Percentiles rank a stretch among this genome's conserved stretches.
phyloP scores from a whole-genome alignment of 2,329 filamentous ascomycete species.

The Incumbomyces lentus region DNA sequence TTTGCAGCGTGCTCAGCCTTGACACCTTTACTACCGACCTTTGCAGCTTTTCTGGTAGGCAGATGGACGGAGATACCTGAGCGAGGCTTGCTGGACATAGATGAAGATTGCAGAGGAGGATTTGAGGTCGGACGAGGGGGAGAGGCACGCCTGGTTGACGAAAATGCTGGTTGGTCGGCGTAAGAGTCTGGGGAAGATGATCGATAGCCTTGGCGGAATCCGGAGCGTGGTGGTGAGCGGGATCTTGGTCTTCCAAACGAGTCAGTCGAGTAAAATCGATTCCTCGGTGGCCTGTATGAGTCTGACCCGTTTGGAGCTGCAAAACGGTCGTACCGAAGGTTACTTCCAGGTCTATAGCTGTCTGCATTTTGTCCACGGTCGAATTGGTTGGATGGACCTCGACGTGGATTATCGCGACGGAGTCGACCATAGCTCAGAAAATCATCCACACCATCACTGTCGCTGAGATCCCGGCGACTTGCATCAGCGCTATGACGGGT shows the following conservation, averaged over 20 bases:
- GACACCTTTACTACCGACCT: no score
- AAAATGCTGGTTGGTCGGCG: not conserved
- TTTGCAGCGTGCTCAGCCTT: no score
- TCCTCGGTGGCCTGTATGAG: constrained; percentile 6
- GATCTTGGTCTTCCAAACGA: constrained; percentile 15
- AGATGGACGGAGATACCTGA: no score
- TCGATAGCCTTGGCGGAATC: not conserved
- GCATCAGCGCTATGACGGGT: constrained; percentile 23
- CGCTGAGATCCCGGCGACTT: constrained; percentile 8
- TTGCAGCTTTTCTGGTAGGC: no score
- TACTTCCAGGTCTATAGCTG: not conserved
- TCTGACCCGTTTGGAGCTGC: not conserved
- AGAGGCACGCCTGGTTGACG: no score
- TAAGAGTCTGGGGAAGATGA: constrained; percentile 1
- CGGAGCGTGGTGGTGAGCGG: constrained; percentile 7
- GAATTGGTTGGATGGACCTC: not conserved
- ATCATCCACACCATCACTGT: constrained; percentile 25
- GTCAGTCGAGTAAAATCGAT: constrained; percentile 16
- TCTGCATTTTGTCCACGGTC: not conserved
- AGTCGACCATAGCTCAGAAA: constrained; percentile 17
- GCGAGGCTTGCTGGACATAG: no score
- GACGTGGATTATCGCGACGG: not conserved
- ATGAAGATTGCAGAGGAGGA: no score
- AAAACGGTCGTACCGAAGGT: constrained; percentile 2
- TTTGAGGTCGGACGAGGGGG: no score